These are phyloP conservation scores for Corylus americana DNA, from an alignment of 306 rosid genomes.

Conservation along the genomic window DNA sequence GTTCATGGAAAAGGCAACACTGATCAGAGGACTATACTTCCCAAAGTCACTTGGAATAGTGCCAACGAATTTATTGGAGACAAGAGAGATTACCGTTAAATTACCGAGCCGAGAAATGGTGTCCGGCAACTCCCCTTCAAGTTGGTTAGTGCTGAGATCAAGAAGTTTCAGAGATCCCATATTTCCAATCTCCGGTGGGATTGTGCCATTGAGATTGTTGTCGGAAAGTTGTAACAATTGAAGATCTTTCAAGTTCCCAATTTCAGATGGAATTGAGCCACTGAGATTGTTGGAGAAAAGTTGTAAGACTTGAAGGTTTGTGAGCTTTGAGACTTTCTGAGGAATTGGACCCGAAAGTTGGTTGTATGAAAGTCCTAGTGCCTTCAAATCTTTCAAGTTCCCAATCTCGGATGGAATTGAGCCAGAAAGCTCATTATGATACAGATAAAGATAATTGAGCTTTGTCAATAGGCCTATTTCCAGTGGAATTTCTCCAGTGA, in stretches of 20 bases:
- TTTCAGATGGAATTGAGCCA: no score
- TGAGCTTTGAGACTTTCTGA: slow-evolving; percentile 39
- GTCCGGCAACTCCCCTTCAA: slow-evolving; percentile 55
- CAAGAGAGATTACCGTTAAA: slow-evolving; percentile 42
- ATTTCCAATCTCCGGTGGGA: slow-evolving; percentile 60
- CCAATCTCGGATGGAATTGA: slow-evolving; percentile 50
- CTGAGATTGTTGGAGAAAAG: slow-evolving; percentile 20
- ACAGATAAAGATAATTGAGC: slow-evolving; percentile 24
- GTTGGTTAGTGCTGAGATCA: slow-evolving; percentile 40
- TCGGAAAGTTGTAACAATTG: rapidly evolving
- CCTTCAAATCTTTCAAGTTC: slow-evolving; percentile 42
- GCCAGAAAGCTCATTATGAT: slow-evolving; percentile 37
- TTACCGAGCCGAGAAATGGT: slow-evolving; percentile 35
- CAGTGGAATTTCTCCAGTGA: slow-evolving; percentile 47
- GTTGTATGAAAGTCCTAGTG: slow-evolving; percentile 50
- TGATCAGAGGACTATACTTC: slow-evolving; percentile 42
- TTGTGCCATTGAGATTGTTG: slow-evolving; percentile 50
- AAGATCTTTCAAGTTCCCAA: no score
- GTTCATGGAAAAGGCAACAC: slow-evolving; percentile 54
- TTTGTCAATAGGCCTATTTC: slow-evolving; percentile 59
- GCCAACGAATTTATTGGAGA: slow-evolving; percentile 53
- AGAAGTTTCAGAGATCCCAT: slow-evolving; percentile 36
- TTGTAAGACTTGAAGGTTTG: slow-evolving; percentile 31
- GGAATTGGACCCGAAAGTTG: slow-evolving; percentile 52
- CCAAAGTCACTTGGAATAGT: slow-evolving; percentile 58